Percentiles rank a stretch among this genome's conserved stretches.
These are phyloP conservation scores for Kurtzmaniella quercitrusa DNA, from an alignment of 1,139 yeast genomes.

Conservation along the genomic window DNA sequence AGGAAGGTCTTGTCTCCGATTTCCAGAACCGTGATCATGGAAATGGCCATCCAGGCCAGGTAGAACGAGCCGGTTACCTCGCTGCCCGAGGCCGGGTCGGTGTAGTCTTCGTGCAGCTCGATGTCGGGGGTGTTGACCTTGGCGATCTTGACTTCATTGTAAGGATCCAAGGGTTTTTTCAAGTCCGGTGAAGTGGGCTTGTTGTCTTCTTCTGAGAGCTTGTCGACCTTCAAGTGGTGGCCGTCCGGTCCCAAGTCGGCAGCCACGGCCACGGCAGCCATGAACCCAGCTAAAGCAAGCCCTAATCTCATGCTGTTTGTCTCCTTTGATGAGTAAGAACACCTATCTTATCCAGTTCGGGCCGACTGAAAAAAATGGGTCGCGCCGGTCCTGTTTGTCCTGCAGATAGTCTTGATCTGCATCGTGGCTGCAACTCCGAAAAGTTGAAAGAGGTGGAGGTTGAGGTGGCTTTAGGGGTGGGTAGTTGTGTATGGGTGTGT, in stretches of 20 bases:
- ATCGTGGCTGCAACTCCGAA: no score
- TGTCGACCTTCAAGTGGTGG: slow-evolving; percentile 10
- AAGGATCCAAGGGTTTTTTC: slow-evolving; percentile 22
- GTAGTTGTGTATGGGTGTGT: no score
- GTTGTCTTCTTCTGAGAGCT: slow-evolving; percentile 23
- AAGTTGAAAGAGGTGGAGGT: no score
- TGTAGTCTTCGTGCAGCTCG: slow-evolving; percentile 2
- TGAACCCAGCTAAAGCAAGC: neutral
- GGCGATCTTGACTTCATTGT: slow-evolving; percentile 1
- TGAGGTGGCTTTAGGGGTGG: no score
- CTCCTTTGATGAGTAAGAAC: neutral
- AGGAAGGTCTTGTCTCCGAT: slow-evolving; percentile 96
- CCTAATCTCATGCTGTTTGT: neutral
- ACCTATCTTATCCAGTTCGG: neutral
- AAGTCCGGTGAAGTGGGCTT: slow-evolving; percentile 23
- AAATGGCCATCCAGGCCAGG: slow-evolving; percentile 62
- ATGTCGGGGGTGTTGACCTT: slow-evolving; percentile 1
- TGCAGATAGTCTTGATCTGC: no score
- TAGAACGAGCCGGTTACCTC: slow-evolving; percentile 21
- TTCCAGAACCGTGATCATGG: slow-evolving; percentile 91
- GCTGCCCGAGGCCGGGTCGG: slow-evolving; percentile 13
- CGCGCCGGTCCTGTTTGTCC: neutral
- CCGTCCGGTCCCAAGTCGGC: neutral
- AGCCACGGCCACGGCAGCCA: neutral
- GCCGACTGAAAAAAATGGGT: neutral